phyloP scores from a whole-genome alignment of 495 filamentous ascomycete species.

The Parathielavia hyrcaniae region DNA sequence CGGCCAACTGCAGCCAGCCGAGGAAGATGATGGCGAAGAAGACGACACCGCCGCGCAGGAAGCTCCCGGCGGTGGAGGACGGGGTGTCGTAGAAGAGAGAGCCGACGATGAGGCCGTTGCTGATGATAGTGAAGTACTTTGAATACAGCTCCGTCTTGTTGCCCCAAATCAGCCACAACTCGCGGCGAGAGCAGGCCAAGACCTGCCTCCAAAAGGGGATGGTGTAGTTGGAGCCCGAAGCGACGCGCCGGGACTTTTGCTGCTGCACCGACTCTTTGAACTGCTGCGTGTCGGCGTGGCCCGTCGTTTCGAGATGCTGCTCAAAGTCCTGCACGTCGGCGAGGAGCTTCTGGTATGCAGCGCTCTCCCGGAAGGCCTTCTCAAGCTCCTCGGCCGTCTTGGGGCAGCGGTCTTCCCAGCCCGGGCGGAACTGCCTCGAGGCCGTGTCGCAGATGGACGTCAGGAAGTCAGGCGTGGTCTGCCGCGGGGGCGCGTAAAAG shows the following conservation, averaged over 20 bases:
- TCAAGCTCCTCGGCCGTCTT: constrained; percentile 67
- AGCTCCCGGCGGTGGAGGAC: constrained; percentile 47
- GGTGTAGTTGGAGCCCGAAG: constrained; percentile 48
- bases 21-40: constrained; percentile 82
- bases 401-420: constrained; percentile 59
- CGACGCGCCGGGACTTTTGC: constrained; percentile 33
- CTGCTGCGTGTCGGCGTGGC: constrained; percentile 36
- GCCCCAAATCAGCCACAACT: constrained; percentile 55
- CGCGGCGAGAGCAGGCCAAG: constrained; percentile 48
- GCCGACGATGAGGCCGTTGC: constrained; percentile 71
- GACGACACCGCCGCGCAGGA: constrained; percentile 49
- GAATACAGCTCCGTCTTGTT: constrained; percentile 55
- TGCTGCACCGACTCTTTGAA: constrained; percentile 48
- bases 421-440: constrained; percentile 54
- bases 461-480: constrained; percentile 64
- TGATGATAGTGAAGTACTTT: constrained; percentile 50
- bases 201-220: constrained; percentile 55
- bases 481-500: constrained; percentile 48
- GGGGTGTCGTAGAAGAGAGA: constrained; percentile 69
- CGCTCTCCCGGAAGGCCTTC: constrained; percentile 52
- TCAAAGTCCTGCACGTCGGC: constrained; percentile 48
- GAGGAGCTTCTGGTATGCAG: constrained; percentile 44
- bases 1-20: constrained; percentile 67
- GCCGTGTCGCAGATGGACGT: constrained; percentile 64
- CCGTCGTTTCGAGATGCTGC: constrained; percentile 29